Evolutionary conservation across 1,139 yeast species (phyloP), one percentile per base, ranked within the genome.

Genomic region (Citeromyces hawaiiensis): DNA sequence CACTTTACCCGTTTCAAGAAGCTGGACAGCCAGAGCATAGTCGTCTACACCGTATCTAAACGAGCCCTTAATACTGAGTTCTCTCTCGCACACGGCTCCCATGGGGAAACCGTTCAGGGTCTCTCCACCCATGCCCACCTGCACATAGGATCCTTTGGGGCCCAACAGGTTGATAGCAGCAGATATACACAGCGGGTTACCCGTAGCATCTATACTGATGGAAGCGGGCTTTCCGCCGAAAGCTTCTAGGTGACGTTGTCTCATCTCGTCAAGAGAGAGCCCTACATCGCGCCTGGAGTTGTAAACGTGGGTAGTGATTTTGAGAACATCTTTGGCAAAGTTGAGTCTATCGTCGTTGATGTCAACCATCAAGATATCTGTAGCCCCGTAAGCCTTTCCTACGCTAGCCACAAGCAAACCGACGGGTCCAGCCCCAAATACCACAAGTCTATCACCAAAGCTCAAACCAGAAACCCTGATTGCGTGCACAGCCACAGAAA

Each of bases 361-460:
- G 56, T 83, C 94, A 36, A 81, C 73, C 43, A 81, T 68, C 48
- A 77, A 66, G 38, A 83, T 71, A 27, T 72, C 69, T 31, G 78
- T 64, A 5, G 96, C 94, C 31, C 96, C 96, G 48, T 81, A 83
- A 11, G 88, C 83, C 42, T 70, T 70, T 16, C 93, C 94, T 29
- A 79, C 80, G 35, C 82, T 73, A 30, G 94, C 94, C 39, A 80
- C 68, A 45, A 87, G 65, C 39, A 87, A 61, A 31, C 96, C 96
- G 45, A 87, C 91, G 8, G 96, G 96, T 10, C 96, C 96, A 25
- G 95, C 96, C 39, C 96, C 96, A 49, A 83, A 81, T 4, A 87
- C 82, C 34, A 78, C 77, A 19, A 80, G 83, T 10, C 71, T 66
- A 45, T 83, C 93, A 45, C 93, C 94, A 47, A 82, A 75, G 36